These are phyloP conservation scores for Cladosporium sp. DNA, from an alignment of 2,329 filamentous ascomycete species.

Conservation along the genomic window DNA sequence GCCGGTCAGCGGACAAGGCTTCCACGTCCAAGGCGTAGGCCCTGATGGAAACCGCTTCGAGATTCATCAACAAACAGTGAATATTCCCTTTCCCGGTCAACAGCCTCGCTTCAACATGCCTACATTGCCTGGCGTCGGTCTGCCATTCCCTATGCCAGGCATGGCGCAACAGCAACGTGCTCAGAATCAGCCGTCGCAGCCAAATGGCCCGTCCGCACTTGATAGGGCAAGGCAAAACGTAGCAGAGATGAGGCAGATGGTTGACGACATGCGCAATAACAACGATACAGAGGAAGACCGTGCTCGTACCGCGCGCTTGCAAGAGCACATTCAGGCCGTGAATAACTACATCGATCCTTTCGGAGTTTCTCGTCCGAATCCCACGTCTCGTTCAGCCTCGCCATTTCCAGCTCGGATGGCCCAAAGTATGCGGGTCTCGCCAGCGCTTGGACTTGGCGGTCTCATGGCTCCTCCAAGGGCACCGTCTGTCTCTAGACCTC, in stretches of 20 bases:
- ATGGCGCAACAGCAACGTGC: constrained; percentile 8
- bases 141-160: constrained; percentile 14
- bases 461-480: constrained; percentile 7
- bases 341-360: constrained; percentile 31
- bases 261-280: constrained; percentile 24
- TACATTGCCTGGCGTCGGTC: neutral
- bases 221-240: constrained; percentile 30
- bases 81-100: constrained; percentile 13
- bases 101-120: constrained; percentile 4
- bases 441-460: constrained; percentile 5
- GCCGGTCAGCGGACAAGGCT: constrained; percentile 22
- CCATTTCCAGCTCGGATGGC: constrained; percentile 9
- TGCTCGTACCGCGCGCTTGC: constrained; percentile 19
- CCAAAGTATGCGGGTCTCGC: constrained; percentile 9
- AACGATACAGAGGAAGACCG: constrained; percentile 22
- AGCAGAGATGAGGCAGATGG: constrained; percentile 28
- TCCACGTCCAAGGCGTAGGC: constrained; percentile 26
- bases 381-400: constrained; percentile 6
- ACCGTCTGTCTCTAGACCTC: neutral
- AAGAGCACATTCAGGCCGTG: constrained; percentile 22
- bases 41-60: constrained; percentile 27
- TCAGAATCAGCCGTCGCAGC: neutral
- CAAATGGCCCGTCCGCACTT: constrained; percentile 22
- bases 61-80: constrained; percentile 27
- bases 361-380: constrained; percentile 10